Base-by-base conservation (phyloP, 306 rosid genomes). In the Cucurbita ficifolia region DNA sequence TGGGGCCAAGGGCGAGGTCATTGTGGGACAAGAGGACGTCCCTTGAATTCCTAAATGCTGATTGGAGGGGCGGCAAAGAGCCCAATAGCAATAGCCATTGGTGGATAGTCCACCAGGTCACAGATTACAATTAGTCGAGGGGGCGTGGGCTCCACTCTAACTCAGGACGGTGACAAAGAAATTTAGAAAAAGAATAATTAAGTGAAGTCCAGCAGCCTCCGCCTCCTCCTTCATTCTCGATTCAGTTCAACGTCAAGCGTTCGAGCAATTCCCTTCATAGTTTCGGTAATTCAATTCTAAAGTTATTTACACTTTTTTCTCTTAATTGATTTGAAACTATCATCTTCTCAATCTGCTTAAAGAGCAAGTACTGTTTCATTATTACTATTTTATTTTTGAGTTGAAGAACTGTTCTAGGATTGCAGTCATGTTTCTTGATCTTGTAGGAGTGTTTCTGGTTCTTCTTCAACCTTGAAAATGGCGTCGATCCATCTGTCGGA, bases 401-500 rank as follows among this genome's bases (percentile, higher is more conserved):
- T 62, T 62, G 43, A 16, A 9, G 48, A 24, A 38, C 14, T 36
- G 24, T 62, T 62, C 29, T 62, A n/a, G 14, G 24, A 29, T 62
- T 62, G 49, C 6, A 38, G 13, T 61, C 18, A n/a, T 63, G 33
- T n/a, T 8, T 24, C 10, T 59, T 58, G 33, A 9, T 62, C 5
- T 53, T 55, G 50, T 29, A 42, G 73, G 73, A 46, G 7, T 5
- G 18, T 21, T 13, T 8, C 18, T 4, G 10, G n/a, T 50, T 70
- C 2, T 16, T 70, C 43, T 61, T 49, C 14, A 8, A 16, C 1
- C 73, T 65, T 73, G 75, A 29, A 36, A 54, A 92, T 89, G 97
- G 78, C 89, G 81, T 85, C 91, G 19, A 73, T 61, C 63, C 85
- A 81, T 49, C 80, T 78, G 0, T 65, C 84, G 2, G 98, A 90